Evolutionary conservation across 768 basidiomycete species (phyloP).

Genomic region (Agaricus subrufescens): DNA sequence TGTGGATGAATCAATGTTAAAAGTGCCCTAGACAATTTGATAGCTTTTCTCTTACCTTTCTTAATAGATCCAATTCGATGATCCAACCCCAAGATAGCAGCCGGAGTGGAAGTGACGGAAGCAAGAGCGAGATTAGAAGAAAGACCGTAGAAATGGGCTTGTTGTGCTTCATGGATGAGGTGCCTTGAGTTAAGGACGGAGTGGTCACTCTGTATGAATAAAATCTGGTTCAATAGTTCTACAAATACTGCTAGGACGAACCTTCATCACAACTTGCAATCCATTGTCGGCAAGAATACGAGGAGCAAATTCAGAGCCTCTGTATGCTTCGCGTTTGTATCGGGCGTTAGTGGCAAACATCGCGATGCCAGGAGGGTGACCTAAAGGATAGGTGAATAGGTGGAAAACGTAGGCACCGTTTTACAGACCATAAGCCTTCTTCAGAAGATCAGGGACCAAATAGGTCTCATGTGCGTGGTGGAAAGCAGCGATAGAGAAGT

Average conservation of each 20-base stretch:
- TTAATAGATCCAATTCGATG: conserved; percentile 73
- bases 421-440: conserved; percentile 57
- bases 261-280: conserved; percentile 76
- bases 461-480: conserved; percentile 82
- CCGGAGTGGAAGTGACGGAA: conserved; percentile 69
- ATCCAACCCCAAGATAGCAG: conserved; percentile 62
- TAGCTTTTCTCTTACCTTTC: conserved; percentile 30
- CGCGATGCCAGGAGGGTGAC: conserved; percentile 65
- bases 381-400: conserved; percentile 20
- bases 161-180: conserved; percentile 73
- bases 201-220: conserved; percentile 51
- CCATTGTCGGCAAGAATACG: conserved; percentile 64
- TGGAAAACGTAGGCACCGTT: background rate
- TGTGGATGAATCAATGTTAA: background rate
- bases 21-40: no score
- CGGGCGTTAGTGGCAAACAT: conserved; percentile 58
- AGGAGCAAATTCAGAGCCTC: conserved; percentile 76
- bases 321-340: conserved; percentile 76
- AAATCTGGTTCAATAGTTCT: background rate
- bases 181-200: conserved; percentile 63
- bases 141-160: conserved; percentile 72
- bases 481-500: conserved; percentile 70
- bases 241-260: conserved; percentile 5
- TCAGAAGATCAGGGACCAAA: conserved; percentile 79
- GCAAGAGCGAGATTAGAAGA: conserved; percentile 60